Evolutionary conservation across 2,329 filamentous ascomycete genomes (phyloP), one percentile per base, ranked within the genome.

Genomic region (Microsporum audouinii): DNA sequence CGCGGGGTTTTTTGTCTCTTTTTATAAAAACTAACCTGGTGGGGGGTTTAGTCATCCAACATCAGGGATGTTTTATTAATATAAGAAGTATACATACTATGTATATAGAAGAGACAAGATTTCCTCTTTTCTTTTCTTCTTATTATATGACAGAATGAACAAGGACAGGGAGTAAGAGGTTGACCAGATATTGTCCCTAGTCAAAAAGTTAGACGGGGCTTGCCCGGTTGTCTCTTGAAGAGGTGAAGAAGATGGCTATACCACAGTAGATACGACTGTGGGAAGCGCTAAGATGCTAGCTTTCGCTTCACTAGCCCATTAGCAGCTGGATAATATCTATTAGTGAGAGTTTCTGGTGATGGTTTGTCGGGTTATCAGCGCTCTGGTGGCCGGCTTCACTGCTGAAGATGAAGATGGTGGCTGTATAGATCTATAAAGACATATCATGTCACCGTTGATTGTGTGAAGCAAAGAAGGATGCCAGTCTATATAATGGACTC

Each of bases 41-140:
- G 55, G 55, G 17, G 55, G 55, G 49, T 33, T 53, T 53, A 53
- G 49, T 53, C 49, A 53, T 34, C 49, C 49, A 31, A 33, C 7
- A 33, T 23, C 49, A 14, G 45, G 23, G 45, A 43, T 36, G 17
- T 41, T 12, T 41, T 29, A 47, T 23, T 12, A n/a, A 23, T 23
- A 23, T 23, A 23, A 23, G 17, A 23, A 23, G 17, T 23, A 23
- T 23, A 1, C 17, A 23, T 23, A 23, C 17, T 23, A 23, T 23
- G 17, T 23, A 23, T 23, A 23, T 23, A 23, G 17, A 23, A 23
- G 17, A 23, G 17, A 23, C 17, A 23, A 23, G 17, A 23, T 23
- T 23, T 23, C 17, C 17, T 23, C 17, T 8, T 47, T 17, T 56
- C 17, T 38, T 33, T 57, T 33, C 14, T 57, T 57, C 55, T 56